Percentiles rank a stretch among this genome's conserved stretches.
Conservation (phyloP, 2,329 filamentous ascomycete genomes). For the Fusarium sp. region DNA sequence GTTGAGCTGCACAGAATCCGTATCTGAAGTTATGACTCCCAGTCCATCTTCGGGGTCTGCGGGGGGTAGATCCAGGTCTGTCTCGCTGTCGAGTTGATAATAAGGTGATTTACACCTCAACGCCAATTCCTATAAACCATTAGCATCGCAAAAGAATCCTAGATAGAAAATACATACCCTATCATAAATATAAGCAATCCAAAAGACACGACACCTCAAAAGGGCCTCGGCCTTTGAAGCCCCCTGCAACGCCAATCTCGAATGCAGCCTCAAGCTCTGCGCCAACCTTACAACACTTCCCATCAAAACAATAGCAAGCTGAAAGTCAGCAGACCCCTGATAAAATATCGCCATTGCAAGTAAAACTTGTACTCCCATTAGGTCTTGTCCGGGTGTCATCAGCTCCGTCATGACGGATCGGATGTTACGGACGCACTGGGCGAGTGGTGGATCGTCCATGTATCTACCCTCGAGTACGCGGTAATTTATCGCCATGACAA, state of each 20-base stretch:
- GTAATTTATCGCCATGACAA: conserved; percentile 50
- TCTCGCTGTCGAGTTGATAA: conserved; percentile 51
- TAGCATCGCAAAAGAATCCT: not conserved
- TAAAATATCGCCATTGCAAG: conserved; percentile 50
- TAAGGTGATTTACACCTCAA: conserved; percentile 49
- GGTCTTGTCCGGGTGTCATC: conserved; percentile 46
- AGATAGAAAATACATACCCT: conserved; percentile 23
- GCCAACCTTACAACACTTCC: conserved; percentile 49
- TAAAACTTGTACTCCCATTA: conserved; percentile 50
- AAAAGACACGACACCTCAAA: conserved; percentile 51
- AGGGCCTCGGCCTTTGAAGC: conserved; percentile 8
- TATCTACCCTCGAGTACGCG: conserved; percentile 34
- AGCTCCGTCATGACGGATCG: conserved; percentile 49
- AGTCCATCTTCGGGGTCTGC: conserved; percentile 7
- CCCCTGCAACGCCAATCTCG: conserved; percentile 20
- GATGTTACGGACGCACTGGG: conserved; percentile 47
- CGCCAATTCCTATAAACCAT: conserved; percentile 48
- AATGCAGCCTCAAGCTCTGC: conserved; percentile 49
- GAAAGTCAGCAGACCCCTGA: conserved; percentile 47
- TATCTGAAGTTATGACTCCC: conserved; percentile 22
- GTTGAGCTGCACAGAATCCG: conserved; percentile 18
- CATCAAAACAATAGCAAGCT: conserved; percentile 48
- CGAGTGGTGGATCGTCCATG: conserved; percentile 28
- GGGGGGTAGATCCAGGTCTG: conserved; percentile 47
- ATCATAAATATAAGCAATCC: conserved; percentile 52